Conservation (phyloP, 306 rosid genomes). For the Acacia crassicarpa region DNA sequence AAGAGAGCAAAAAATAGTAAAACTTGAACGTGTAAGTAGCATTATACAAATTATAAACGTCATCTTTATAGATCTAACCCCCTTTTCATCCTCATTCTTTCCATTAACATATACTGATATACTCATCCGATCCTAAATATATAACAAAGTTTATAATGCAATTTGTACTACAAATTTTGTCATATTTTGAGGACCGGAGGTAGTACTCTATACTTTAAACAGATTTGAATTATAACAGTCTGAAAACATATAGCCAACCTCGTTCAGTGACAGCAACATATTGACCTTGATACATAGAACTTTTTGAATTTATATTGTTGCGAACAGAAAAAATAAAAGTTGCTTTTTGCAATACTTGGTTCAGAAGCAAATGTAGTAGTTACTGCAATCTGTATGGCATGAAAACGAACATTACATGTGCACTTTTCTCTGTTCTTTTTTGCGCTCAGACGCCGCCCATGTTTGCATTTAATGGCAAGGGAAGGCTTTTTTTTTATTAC, state of each 20-base stretch:
- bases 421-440: neutral
- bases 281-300: neutral
- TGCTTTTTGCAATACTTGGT: neutral
- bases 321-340: neutral
- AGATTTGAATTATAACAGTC: neutral
- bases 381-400: neutral
- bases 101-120: neutral
- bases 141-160: too few relatives aligned
- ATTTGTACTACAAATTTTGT: too few relatives aligned
- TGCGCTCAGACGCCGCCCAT: neutral
- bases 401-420: neutral
- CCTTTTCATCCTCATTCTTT: neutral
- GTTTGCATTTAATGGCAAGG: neutral
- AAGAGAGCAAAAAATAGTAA: neutral
- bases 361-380: neutral
- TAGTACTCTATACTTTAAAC: neutral
- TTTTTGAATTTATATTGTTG: neutral
- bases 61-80: neutral
- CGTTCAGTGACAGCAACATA: neutral
- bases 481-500: too few relatives aligned
- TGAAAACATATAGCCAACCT: neutral
- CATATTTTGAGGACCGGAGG: too few relatives aligned
- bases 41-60: neutral
- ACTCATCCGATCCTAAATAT: too few relatives aligned
- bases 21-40: neutral